phyloP scores from a whole-genome alignment of 148 eudicot genomes.

The Beta vulgaris region DNA sequence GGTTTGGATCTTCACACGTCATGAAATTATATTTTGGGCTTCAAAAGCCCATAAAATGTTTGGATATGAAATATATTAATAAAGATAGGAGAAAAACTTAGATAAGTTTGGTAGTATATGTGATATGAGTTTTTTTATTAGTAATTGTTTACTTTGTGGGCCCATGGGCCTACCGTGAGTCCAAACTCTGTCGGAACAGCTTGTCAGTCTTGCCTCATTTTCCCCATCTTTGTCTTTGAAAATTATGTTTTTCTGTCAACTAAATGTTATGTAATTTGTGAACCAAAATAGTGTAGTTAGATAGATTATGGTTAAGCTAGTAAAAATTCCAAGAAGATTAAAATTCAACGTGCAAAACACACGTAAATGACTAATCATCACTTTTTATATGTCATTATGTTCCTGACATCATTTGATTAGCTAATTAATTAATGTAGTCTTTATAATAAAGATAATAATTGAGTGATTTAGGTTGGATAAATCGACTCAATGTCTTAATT shows the following conservation, averaged over 20 bases:
- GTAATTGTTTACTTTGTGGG: slow-evolving; percentile 16
- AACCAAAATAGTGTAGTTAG: neutral
- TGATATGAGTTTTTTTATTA: neutral
- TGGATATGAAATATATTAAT: neutral
- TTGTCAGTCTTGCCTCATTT: slow-evolving; percentile 18
- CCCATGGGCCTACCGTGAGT: slow-evolving; percentile 30
- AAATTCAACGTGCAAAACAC: no score
- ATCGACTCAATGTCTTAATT: no score
- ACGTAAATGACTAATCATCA: no score
- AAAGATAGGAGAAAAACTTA: neutral
- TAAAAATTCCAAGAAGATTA: no score
- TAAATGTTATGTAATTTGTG: neutral
- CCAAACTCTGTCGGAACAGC: slow-evolving; percentile 21
- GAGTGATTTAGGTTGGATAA: no score
- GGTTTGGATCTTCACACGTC: slow-evolving; percentile 36
- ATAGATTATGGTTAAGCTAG: no score
- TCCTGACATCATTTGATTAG: no score
- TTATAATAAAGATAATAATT: no score
- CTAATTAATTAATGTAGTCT: no score
- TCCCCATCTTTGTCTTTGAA: neutral
- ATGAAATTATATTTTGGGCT: slow-evolving; percentile 9
- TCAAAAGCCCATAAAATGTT: slow-evolving; percentile 19
- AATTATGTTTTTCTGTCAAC: slow-evolving; percentile 16
- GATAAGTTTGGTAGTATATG: neutral
- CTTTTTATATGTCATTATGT: no score